Conservation (phyloP, 805 yeast species). For the Starmerella bombicola region DNA sequence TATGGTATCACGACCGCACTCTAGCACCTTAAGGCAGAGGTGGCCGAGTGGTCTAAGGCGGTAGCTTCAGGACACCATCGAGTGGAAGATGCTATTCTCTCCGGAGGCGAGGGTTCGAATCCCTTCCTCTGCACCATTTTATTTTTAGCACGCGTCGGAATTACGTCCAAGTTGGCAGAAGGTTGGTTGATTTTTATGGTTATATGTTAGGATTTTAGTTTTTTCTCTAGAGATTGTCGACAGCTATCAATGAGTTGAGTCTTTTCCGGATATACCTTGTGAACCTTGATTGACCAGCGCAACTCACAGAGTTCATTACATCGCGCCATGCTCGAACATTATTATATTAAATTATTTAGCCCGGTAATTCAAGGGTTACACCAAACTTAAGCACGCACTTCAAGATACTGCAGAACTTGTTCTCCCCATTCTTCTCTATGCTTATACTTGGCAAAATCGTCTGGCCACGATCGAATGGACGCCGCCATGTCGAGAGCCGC, state of each 20-base stretch:
- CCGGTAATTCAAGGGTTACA: neutral
- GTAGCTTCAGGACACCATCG: slow-evolving; percentile 13
- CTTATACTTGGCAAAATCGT: slow-evolving; percentile 48
- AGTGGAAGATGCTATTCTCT: slow-evolving; percentile 11
- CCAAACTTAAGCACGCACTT: neutral
- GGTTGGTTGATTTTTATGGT: too few relatives aligned
- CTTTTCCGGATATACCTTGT: too few relatives aligned
- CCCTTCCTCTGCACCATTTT: slow-evolving; percentile 12
- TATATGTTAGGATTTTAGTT: too few relatives aligned
- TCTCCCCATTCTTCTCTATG: slow-evolving; percentile 52
- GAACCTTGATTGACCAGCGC: too few relatives aligned
- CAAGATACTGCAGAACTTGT: slow-evolving; percentile 5
- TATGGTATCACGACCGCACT: too few relatives aligned
- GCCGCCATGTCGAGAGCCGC: slow-evolving; percentile 42
- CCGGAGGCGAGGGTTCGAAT: slow-evolving; percentile 19
- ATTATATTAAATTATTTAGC: too few relatives aligned
- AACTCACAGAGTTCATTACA: too few relatives aligned
- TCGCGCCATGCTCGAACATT: too few relatives aligned
- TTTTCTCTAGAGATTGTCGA: too few relatives aligned
- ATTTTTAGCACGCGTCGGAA: neutral
- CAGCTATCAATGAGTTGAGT: too few relatives aligned
- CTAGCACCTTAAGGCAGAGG: neutral
- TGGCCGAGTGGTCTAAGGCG: slow-evolving; percentile 19
- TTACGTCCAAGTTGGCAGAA: too few relatives aligned
- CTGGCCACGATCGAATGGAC: slow-evolving; percentile 54